phyloP scores from a whole-genome alignment of 805 yeast species.

The Starmerella davenportii region DNA sequence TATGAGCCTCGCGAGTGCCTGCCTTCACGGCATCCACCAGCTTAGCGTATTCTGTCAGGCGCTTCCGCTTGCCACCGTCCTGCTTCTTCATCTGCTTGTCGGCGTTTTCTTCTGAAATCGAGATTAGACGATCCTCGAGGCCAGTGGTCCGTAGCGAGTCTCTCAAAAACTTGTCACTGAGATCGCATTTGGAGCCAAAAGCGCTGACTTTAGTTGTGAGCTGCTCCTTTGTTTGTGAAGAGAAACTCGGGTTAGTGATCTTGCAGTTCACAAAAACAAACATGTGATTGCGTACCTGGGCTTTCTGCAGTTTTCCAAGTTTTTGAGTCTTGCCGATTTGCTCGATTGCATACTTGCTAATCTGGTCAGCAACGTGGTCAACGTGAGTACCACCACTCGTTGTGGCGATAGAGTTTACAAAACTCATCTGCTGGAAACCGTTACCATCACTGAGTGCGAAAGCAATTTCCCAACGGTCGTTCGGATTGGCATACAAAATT shows the following conservation, averaged over 20 bases:
- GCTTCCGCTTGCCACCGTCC: slow-evolving; percentile 54
- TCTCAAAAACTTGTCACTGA: slow-evolving; percentile 60
- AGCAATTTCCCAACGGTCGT: slow-evolving; percentile 90
- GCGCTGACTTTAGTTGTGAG: slow-evolving; percentile 74
- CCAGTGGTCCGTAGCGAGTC: slow-evolving; percentile 54
- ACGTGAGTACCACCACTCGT: slow-evolving; percentile 96
- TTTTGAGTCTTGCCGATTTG: slow-evolving; percentile 39
- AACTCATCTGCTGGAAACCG: slow-evolving; percentile 76
- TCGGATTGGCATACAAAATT: slow-evolving; percentile 61
- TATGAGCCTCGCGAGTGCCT: slow-evolving; percentile 79
- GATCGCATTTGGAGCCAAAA: slow-evolving; percentile 71
- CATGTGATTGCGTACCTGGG: slow-evolving; percentile 78
- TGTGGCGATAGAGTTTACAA: slow-evolving; percentile 94
- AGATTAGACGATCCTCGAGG: slow-evolving; percentile 45
- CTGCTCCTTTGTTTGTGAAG: slow-evolving; percentile 94
- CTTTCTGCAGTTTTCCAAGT: slow-evolving; percentile 59
- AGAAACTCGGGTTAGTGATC: slow-evolving; percentile 90
- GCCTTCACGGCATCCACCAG: slow-evolving; percentile 92
- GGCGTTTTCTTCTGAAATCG: slow-evolving; percentile 74
- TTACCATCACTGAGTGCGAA: slow-evolving; percentile 81
- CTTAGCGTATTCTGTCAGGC: slow-evolving; percentile 78
- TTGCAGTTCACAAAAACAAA: slow-evolving; percentile 80
- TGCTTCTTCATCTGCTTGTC: slow-evolving; percentile 71
- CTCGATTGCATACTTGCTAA: slow-evolving; percentile 59
- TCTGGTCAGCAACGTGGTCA: slow-evolving; percentile 65